Evolutionary conservation across 1,284 basidiomycete genomes (phyloP), one percentile per base, ranked within the genome.

Genomic region (Apiotrichum mycotoxinovorans): DNA sequence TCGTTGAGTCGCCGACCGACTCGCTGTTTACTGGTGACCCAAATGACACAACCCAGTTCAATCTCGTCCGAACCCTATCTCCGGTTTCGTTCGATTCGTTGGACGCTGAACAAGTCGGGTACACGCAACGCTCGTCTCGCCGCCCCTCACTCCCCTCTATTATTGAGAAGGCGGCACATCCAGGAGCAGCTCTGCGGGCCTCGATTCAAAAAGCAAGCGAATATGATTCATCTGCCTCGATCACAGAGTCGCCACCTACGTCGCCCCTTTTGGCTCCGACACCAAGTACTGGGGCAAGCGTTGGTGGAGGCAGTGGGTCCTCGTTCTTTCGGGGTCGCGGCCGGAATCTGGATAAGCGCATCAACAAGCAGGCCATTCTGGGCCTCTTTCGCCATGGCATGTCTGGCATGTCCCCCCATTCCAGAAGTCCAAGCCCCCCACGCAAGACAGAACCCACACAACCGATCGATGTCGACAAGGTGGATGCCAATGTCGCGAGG

Each of bases 71-170:
- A 7, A 30, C 17, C 17, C 22, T 34, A 26, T 34, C 46, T 9
- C 17, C 34, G 5, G 30, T 17, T 10, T 35, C 30, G 7, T 5
- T 10, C 20, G 46, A 48, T 4, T 25, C 20, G 11, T 37, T 22
- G 33, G 48, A 50, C 3, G 20, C 20, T 26, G 49, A 51, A 4
- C 37, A 27, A 22, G 7, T 3, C 3, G 42, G 26, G 18, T 47
- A 47, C 7, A 38, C 37, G 10, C 45, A 42, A 3, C 42, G 34
- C 12, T 65, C 69, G 0, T 72, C 73, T 2, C 66, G 72, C 15
- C 68, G 77, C 15, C 77, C 76, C 1, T 74, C 74, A 18, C 61
- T 77, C 0, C 77, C 77, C 0, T 74, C 75, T 25, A 78, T 78
- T 52, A 52, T 77, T 12, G 77, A 78, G 51, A 71, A 67, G 55